Conservation (phyloP, 106 monocot species). For the Triglochin maritima region DNA sequence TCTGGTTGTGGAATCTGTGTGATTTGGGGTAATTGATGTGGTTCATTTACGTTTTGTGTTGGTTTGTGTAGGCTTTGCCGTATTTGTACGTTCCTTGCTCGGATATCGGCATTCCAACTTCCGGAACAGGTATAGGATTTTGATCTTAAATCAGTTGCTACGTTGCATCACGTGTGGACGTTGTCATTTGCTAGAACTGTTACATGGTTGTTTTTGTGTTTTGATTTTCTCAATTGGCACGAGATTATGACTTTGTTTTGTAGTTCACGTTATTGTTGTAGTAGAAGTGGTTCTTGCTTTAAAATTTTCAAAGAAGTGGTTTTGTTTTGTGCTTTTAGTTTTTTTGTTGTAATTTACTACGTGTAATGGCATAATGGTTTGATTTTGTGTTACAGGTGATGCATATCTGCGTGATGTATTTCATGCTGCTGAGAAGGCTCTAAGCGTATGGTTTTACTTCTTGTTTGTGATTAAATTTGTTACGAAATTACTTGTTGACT, state of each 20-base stretch:
- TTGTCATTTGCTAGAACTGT: too few species aligned
- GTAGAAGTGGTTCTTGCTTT: too few species aligned
- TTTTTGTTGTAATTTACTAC: neutral
- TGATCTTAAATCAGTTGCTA: neutral
- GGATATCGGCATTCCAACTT: constrained; percentile 26
- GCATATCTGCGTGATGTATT: constrained; percentile 32
- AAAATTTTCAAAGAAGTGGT: too few species aligned
- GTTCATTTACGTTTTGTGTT: constrained; percentile 1
- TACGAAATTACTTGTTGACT: neutral
- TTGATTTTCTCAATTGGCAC: too few species aligned
- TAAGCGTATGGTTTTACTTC: constrained; percentile 38
- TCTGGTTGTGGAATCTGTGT: neutral
- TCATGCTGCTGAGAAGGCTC: constrained; percentile 59
- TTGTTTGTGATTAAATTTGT: neutral
- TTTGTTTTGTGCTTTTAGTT: neutral
- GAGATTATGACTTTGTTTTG: too few species aligned
- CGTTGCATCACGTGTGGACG: too few species aligned
- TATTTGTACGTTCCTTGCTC: constrained; percentile 76
- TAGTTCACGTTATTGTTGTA: too few species aligned
- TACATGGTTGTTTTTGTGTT: too few species aligned
- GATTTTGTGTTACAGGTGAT: constrained; percentile 32
- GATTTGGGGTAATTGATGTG: constrained; percentile 4
- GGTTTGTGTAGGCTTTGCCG: constrained; percentile 68
- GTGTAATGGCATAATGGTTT: neutral
- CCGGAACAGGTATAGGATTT: constrained; percentile 38